Evolutionary conservation across 768 basidiomycete species (phyloP).

Genomic region (Grammothele lineata): DNA sequence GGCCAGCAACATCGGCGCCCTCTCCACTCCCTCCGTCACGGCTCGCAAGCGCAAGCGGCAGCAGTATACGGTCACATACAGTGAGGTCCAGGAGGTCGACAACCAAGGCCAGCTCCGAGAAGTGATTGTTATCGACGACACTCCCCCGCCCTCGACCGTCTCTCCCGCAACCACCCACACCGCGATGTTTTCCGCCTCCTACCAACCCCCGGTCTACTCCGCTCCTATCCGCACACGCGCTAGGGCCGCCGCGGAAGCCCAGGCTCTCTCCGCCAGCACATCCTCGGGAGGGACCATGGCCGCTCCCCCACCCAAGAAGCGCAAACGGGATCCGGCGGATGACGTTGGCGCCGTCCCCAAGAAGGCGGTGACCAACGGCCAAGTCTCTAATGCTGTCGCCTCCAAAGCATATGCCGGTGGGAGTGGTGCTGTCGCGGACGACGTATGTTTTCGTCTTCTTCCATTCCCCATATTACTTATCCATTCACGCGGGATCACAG

Average conservation of each 20-base stretch:
- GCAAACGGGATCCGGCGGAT: constrained; percentile 73
- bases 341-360: constrained; percentile 69
- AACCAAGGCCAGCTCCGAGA: constrained; percentile 71
- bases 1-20: constrained; percentile 43
- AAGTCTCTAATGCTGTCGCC: constrained; percentile 47
- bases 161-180: constrained; percentile 66
- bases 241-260: constrained; percentile 81
- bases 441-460: constrained; percentile 43
- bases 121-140: constrained; percentile 92
- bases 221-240: constrained; percentile 82
- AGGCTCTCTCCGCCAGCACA: constrained; percentile 62
- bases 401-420: constrained; percentile 67
- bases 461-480: constrained; percentile 12
- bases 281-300: constrained; percentile 56
- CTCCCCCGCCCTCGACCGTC: constrained; percentile 77
- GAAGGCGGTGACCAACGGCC: constrained; percentile 51
- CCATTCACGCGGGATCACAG: not conserved
- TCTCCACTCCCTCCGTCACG: constrained; percentile 67
- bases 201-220: constrained; percentile 71
- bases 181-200: constrained; percentile 70
- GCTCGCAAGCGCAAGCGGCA: constrained; percentile 84
- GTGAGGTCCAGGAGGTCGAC: constrained; percentile 86
- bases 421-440: constrained; percentile 59
- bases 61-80: constrained; percentile 81
- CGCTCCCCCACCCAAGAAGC: constrained; percentile 76